Evolutionary conservation across 495 filamentous ascomycete genomes (phyloP), one percentile per base, ranked within the genome.

Genomic region (Podospora anserina): DNA sequence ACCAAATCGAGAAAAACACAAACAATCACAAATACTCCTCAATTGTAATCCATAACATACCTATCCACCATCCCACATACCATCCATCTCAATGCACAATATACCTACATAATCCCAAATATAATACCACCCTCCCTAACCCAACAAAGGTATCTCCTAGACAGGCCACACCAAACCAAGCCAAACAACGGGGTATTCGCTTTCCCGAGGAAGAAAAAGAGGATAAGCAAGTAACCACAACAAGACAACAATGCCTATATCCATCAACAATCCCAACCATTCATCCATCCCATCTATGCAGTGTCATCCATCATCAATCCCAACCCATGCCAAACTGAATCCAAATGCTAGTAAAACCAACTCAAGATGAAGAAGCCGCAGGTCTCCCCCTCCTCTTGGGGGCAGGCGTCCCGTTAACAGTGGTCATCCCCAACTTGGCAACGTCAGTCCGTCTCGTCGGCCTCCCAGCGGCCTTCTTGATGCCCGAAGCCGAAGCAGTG

Each of bases 391-490:
- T 70, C 16, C 76, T 67, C 65, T 78, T 79, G 11, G 77, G 77
- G 26, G 76, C 76, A 9, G 77, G 77, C 13, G 76, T 79, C 18
- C 77, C 77, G 30, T 79, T 79, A 4, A 64, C 74, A n/a, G 23
- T 23, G 1, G 72, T 71, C 77, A 79, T 77, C 13, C 74, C 76
- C 68, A 79, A 27, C 57, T 67, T 72, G 28, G 28, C 49, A 34
- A 58, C 34, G 49, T 56, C 63, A 15, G 56, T 60, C 2, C 32
- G 23, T 7, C 59, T 56, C 13, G 67, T 65, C 13, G 69, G 49
- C 23, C 63, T 70, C 9, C 27, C 61, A 6, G 60, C 23, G 15
- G 66, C 39, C 53, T 65, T 71, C 61, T 60, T 66, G 15, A 62
- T 30, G 5, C 57, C 13, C 2, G 63, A 19, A 32, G 69, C 32